Evolutionary conservation across 1,284 basidiomycete species (phyloP), one percentile per base, ranked within the genome.

Genomic region (Trichosporon faecale): DNA sequence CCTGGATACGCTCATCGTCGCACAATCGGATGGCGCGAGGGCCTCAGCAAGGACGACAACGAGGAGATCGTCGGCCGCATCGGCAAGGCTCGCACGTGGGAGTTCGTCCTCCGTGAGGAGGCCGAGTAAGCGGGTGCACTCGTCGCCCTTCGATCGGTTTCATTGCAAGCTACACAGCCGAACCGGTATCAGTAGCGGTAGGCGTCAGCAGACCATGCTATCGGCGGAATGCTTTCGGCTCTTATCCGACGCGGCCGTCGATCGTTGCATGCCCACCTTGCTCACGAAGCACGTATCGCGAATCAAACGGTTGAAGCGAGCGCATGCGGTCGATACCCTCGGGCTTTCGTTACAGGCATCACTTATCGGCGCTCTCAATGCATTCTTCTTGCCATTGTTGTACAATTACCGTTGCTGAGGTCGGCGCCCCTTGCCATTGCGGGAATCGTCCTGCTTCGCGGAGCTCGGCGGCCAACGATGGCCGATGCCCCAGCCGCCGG

Each of bases 1-100:
- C 87, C 87, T 64, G 94, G 92, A 0, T 98, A 98, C 77, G 90
- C 90, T 74, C 95, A 98, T 83, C 86, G 93, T 12, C 91, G 96
- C 87, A 98, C 95, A 0, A 91, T 95, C 75, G 95, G 95, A 0
- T 86, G 81, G 77, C 84, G 85, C 67, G 84, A 84, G 65, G 82
- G 82, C 0, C 66, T 81, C 33, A 79, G 78, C 31, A 81, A 79
- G 70, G 73, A 55, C n/a, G 71, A 68, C 65, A 84, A 84, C 68
- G 78, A 80, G 74, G 83, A 84, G 79, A 83, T 84, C 60, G 21
- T 79, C 25, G 78, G 77, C 11, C 69, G 78, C 49, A 77, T 77
- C 63, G 79, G 82, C 1, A 73, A 73, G 37, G 77, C 82, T 14
- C 75, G 80, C 75, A 81, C 80, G 18, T 79, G 78, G 78, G 82